Evolutionary conservation across 306 rosid genomes (phyloP).

Genomic region (Cucurbita ficifolia): DNA sequence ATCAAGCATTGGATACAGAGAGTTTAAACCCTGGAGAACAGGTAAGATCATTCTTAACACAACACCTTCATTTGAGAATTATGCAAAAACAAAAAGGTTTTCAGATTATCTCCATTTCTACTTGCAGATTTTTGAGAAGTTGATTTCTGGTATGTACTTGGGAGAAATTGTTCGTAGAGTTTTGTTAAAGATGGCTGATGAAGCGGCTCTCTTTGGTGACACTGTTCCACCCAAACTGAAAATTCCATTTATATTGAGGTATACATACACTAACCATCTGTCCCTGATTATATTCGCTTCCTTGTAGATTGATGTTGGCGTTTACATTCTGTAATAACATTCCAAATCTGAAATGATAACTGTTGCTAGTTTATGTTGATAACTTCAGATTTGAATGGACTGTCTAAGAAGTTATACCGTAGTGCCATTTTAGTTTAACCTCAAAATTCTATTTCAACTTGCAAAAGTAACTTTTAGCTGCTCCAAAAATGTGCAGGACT

Average conservation of each 20-base stretch:
- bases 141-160: slow-evolving; percentile 97
- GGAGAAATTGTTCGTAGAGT: slow-evolving; percentile 82
- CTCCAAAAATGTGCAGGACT: slow-evolving; percentile 38
- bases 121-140: slow-evolving; percentile 73
- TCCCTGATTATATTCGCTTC: neutral
- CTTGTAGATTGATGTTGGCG: neutral
- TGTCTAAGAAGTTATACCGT: neutral
- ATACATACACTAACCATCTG: slow-evolving; percentile 11
- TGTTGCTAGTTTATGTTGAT: neutral
- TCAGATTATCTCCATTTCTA: slow-evolving; percentile 4
- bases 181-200: slow-evolving; percentile 67
- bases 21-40: slow-evolving; percentile 96
- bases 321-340: neutral
- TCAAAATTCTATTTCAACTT: neutral
- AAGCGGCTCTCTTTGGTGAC: slow-evolving; percentile 71
- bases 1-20: slow-evolving; percentile 48
- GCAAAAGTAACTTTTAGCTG: neutral
- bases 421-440: neutral
- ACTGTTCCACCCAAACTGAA: slow-evolving; percentile 62
- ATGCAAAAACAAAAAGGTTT: neutral
- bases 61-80: neutral
- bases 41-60: slow-evolving; percentile 26
- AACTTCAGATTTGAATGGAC: neutral
- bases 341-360: neutral
- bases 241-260: slow-evolving; percentile 69